These are phyloP conservation scores for Pugionium cornutum DNA, from an alignment of 345 rosid species.

Conservation along the genomic window DNA sequence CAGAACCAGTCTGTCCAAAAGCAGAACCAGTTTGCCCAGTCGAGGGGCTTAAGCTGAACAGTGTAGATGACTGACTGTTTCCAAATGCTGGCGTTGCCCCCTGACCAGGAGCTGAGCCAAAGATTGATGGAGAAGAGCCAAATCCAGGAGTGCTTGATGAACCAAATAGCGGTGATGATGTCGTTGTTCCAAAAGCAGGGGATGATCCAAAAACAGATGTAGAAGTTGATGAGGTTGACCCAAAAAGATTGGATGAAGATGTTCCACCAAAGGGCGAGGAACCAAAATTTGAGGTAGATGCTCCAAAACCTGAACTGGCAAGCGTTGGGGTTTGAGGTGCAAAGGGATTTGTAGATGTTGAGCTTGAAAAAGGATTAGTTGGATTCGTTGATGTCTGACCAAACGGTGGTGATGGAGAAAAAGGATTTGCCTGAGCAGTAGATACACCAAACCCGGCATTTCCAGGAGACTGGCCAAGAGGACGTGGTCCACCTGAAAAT, in stretches of 20 bases:
- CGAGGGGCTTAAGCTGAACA: slow-evolving; percentile 59
- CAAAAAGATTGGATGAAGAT: slow-evolving; percentile 55
- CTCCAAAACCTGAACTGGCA: slow-evolving; percentile 38
- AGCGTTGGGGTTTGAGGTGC: slow-evolving; percentile 56
- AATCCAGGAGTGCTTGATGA: slow-evolving; percentile 56
- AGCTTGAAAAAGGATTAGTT: slow-evolving; percentile 44
- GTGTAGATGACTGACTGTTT: slow-evolving; percentile 60
- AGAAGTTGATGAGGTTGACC: slow-evolving; percentile 54
- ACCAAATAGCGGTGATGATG: slow-evolving; percentile 58
- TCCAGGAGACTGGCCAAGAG: slow-evolving; percentile 65
- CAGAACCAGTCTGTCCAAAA: slow-evolving; percentile 59
- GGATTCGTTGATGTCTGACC: slow-evolving; percentile 65
- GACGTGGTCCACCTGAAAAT: slow-evolving; percentile 71
- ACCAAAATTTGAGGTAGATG: slow-evolving; percentile 49
- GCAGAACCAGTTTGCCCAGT: slow-evolving; percentile 60
- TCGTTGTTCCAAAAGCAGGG: slow-evolving; percentile 54
- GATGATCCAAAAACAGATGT: slow-evolving; percentile 58
- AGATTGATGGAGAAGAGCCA: slow-evolving; percentile 65
- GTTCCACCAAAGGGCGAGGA: slow-evolving; percentile 51
- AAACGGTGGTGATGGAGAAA: slow-evolving; percentile 58
- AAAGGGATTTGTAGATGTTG: slow-evolving; percentile 60
- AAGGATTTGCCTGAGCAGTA: slow-evolving; percentile 56
- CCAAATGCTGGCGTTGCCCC: slow-evolving; percentile 54
- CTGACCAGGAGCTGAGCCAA: slow-evolving; percentile 51
- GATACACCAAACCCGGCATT: slow-evolving; percentile 58